These are phyloP conservation scores for Planoprotostelium fungivorum DNA, from an alignment of 78 protist species.

Conservation along the genomic window DNA sequence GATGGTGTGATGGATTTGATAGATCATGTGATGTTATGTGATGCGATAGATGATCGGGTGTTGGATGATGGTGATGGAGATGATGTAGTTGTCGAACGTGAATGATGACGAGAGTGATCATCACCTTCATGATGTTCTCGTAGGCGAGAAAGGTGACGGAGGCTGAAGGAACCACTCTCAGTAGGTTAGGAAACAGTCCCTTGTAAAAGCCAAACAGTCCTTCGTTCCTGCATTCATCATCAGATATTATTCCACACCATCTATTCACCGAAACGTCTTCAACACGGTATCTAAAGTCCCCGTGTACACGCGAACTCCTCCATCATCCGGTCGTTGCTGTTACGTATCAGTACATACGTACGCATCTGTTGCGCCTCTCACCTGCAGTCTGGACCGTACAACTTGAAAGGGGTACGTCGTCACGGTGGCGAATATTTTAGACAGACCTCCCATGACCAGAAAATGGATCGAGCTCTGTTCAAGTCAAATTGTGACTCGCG, in stretches of 20 bases:
- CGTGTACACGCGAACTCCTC: neutral
- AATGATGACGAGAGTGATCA: neutral
- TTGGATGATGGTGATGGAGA: too few relatives aligned
- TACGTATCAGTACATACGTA: too few relatives aligned
- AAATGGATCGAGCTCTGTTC: neutral
- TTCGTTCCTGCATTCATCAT: slow-evolving; percentile 2
- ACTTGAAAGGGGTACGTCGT: slow-evolving; percentile 53
- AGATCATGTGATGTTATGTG: too few relatives aligned
- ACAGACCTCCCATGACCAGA: slow-evolving; percentile 18
- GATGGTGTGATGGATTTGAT: too few relatives aligned
- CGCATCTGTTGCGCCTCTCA: neutral
- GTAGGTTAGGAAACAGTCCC: slow-evolving; percentile 15
- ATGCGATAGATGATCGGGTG: too few relatives aligned
- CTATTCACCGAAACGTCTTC: neutral
- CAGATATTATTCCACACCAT: neutral
- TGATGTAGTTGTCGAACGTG: too few relatives aligned
- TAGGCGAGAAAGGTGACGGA: slow-evolving; percentile 12
- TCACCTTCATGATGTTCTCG: slow-evolving; percentile 2
- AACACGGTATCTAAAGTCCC: neutral
- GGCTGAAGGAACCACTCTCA: slow-evolving; percentile 21
- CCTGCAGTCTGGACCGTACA: slow-evolving; percentile 19
- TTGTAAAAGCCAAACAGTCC: slow-evolving; percentile 16
- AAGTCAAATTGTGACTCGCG: neutral
- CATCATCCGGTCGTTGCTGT: neutral
- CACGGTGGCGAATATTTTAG: slow-evolving; percentile 28